Base-by-base conservation (phyloP, 1,284 basidiomycete genomes). In the Chalciporus sp. region DNA sequence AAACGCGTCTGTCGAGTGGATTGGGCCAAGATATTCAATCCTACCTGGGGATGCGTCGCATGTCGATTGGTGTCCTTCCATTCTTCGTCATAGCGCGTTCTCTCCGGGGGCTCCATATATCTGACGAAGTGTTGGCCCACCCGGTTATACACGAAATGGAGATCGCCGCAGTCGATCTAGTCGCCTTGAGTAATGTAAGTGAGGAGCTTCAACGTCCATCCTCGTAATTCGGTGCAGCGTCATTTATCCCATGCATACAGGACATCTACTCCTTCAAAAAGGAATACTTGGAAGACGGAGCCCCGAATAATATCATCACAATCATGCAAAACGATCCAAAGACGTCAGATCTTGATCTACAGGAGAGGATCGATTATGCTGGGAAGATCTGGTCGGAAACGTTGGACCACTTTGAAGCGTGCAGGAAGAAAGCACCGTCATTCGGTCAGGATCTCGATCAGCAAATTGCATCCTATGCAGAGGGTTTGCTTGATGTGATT, bases 181-280 rank as follows among this genome's bases (percentile, higher is more conserved):
- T 68, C 14, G 65, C 43, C 42, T 57, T 68, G 39, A 61, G 50
- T 8, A 68, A 68, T 17, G 66, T 68, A 42, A 58, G 64, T 5
- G 16, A 11, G 11, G 8, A 49, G 19, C 1, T n/a, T 39, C 11
- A 19, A 10, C 1, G 33, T n/a, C 12, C 16, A 29, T n/a, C 16
- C 46, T n/a, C 47, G 42, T 35, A 35, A 4, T 16, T 16, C 47
- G 2, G 26, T 14, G 7, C 2, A 8, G 17, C 39, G 7, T 17
- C 11, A 31, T 26, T 42, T n/a, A n/a, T n/a, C n/a, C n/a, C n/a
- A n/a, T n/a, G n/a, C n/a, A 23, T 26, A 7, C 17, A 68, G 66
- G 68, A 70, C n/a, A 61, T 69, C 27, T 68, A 61, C 37, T 69
- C 66, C 17, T 68, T 61, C 55, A 68, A 68, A 49, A 67, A 67